phyloP scores from a whole-genome alignment of 2,329 filamentous ascomycete genomes.

The Cercospora canescens region DNA sequence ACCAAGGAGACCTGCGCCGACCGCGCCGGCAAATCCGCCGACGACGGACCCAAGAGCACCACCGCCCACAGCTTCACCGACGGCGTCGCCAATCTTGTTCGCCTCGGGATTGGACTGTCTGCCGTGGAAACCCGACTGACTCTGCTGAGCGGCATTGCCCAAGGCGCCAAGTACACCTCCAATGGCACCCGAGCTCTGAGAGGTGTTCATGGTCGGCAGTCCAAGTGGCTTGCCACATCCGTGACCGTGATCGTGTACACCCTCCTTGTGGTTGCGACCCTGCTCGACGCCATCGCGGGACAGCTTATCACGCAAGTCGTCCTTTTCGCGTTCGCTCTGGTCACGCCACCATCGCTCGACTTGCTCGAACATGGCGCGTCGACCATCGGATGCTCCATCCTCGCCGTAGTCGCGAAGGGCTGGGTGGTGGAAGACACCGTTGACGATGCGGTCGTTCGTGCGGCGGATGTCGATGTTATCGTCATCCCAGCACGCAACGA shows the following conservation, averaged over 20 bases:
- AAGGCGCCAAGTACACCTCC: constrained; percentile 40
- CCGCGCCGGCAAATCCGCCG: constrained; percentile 62
- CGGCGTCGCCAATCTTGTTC: constrained; percentile 50
- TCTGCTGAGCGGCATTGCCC: constrained; percentile 41
- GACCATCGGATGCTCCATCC: constrained; percentile 71
- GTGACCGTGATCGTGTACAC: constrained; percentile 79
- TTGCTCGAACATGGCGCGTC: constrained; percentile 73
- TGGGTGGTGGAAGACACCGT: constrained; percentile 85
- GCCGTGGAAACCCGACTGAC: constrained; percentile 33
- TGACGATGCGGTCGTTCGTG: constrained; percentile 73
- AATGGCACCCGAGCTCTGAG: constrained; percentile 46
- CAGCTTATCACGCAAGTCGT: constrained; percentile 71
- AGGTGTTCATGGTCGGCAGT: constrained; percentile 64
- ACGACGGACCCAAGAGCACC: constrained; percentile 70
- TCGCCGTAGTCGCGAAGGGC: constrained; percentile 70
- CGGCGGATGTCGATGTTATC: constrained; percentile 67
- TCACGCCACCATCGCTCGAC: constrained; percentile 81
- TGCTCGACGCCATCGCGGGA: constrained; percentile 74
- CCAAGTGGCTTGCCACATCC: constrained; percentile 79
- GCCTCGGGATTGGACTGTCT: constrained; percentile 23
- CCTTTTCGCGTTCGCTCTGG: constrained; percentile 61
- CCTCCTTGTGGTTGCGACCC: constrained; percentile 83
- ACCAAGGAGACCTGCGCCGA: constrained; percentile 64
- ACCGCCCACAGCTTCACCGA: constrained; percentile 62
- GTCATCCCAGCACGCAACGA: constrained; percentile 86